Conservation (phyloP, 2,329 filamentous ascomycete genomes). For the Ceratocystis variospora region DNA sequence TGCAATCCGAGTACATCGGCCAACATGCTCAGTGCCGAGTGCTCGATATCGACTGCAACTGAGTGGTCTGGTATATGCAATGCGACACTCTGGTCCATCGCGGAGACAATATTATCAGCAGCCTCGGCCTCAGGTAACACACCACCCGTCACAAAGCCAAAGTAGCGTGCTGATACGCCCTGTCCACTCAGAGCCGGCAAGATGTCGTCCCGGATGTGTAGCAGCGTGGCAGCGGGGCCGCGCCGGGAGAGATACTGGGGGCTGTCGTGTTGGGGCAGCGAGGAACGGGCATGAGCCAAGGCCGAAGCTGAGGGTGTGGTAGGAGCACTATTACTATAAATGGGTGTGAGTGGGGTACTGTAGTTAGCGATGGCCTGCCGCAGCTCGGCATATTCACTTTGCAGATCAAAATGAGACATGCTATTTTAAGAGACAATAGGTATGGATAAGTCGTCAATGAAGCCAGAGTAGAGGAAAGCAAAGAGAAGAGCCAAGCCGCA, state of each 20-base stretch:
- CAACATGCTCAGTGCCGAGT: conserved; percentile 55
- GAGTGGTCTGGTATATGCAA: conserved; percentile 69
- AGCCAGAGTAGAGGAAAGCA: too few relatives aligned
- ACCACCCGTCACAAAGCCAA: conserved; percentile 80
- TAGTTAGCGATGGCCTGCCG: background rate
- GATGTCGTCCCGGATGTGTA: conserved; percentile 34
- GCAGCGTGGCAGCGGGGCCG: background rate
- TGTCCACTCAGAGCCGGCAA: conserved; percentile 51
- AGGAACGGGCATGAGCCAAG: conserved; percentile 6
- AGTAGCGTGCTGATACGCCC: conserved; percentile 56
- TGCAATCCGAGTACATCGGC: conserved; percentile 51
- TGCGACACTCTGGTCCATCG: conserved; percentile 69
- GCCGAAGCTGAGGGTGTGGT: background rate
- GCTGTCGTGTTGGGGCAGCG: background rate
- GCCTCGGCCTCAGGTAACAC: conserved; percentile 63
- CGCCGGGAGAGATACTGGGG: background rate
- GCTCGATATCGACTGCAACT: conserved; percentile 63
- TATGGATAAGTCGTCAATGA: background rate
- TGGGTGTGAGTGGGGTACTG: background rate
- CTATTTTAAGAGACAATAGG: background rate
- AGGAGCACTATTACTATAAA: background rate
- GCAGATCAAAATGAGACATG: conserved; percentile 7
- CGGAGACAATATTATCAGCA: conserved; percentile 72
- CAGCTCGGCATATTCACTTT: conserved; percentile 12
- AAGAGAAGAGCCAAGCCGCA: too few relatives aligned